These are phyloP conservation scores for Euphorbia corollata DNA, from an alignment of 441 rosid species.

Conservation along the genomic window DNA sequence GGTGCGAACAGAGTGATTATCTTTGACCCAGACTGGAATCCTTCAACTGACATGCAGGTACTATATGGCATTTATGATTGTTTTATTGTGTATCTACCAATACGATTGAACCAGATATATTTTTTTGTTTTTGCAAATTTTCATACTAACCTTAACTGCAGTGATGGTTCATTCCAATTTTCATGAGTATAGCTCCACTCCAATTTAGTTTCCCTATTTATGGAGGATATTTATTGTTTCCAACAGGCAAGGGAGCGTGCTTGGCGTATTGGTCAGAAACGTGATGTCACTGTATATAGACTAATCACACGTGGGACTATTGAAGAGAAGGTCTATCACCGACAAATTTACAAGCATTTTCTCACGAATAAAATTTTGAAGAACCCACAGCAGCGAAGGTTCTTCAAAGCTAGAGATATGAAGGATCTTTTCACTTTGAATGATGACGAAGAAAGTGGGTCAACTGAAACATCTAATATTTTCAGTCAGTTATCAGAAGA, in stretches of 20 bases:
- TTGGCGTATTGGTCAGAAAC: conserved; percentile 95
- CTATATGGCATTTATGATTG: too few species aligned
- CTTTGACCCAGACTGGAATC: conserved; percentile 98
- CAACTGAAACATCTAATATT: conserved; percentile 81
- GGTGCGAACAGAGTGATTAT: conserved; percentile 94
- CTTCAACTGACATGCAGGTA: conserved; percentile 96
- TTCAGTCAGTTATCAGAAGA: conserved; percentile 76
- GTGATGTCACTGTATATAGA: conserved; percentile 83
- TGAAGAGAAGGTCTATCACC: conserved; percentile 94
- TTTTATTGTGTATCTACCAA: not conserved
- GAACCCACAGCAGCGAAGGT: conserved; percentile 91
- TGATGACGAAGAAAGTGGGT: conserved; percentile 57
- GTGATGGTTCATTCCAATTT: too few species aligned
- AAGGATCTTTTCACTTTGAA: conserved; percentile 74
- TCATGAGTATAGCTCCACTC: too few species aligned
- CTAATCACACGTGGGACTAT: conserved; percentile 88
- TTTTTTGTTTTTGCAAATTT: too few species aligned
- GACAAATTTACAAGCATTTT: conserved; percentile 95
- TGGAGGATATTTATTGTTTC: conserved; percentile 9
- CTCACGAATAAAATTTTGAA: conserved; percentile 86
- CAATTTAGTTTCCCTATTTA: too few species aligned
- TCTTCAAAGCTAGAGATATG: conserved; percentile 95
- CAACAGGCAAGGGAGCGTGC: conserved; percentile 98
- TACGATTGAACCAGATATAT: too few species aligned
- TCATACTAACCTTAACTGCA: too few species aligned